A percentile compares a stretch with the other conserved stretches of the same genome.
phyloP scores from a whole-genome alignment of 331 rosid species.

The Malus hybrid region DNA sequence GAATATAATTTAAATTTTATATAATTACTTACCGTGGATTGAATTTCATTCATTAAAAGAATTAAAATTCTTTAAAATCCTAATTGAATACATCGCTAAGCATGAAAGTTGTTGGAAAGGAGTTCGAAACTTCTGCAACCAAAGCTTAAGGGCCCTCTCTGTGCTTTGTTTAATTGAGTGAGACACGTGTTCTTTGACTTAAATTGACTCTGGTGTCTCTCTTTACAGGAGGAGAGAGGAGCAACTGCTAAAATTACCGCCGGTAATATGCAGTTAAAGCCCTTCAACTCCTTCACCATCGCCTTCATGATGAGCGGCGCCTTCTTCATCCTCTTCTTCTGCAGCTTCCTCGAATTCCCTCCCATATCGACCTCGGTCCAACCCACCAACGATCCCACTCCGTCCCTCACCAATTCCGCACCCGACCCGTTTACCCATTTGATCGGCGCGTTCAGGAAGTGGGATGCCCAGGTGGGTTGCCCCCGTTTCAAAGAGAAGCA shows the following conservation, averaged over 20 bases:
- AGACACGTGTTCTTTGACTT: too few relatives aligned
- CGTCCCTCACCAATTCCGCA: neutral
- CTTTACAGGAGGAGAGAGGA: neutral
- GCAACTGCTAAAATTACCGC: neutral
- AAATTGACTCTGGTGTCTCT: neutral
- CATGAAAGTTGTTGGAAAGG: too few relatives aligned
- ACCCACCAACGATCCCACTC: slow-evolving; percentile 17
- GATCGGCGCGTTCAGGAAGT: slow-evolving; percentile 52
- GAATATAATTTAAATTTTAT: too few relatives aligned
- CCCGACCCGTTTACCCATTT: slow-evolving; percentile 56
- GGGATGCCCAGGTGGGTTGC: slow-evolving; percentile 82
- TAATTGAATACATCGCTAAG: too few relatives aligned
- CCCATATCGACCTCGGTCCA: slow-evolving; percentile 24
- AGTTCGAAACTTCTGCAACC: too few relatives aligned
- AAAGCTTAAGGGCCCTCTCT: too few relatives aligned
- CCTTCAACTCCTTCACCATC: slow-evolving; percentile 51
- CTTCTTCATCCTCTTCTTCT: slow-evolving; percentile 57
- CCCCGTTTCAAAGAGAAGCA: slow-evolving; percentile 41
- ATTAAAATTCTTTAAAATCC: rapidly evolving
- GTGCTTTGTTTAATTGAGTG: too few relatives aligned
- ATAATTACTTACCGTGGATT: too few relatives aligned
- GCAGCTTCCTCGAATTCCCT: slow-evolving; percentile 54
- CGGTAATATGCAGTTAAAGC: slow-evolving; percentile 55
- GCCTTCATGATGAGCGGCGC: slow-evolving; percentile 49
- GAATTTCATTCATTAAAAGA: too few relatives aligned